Base-by-base conservation (phyloP, 495 filamentous ascomycete genomes). In the Podospora pseudoanserina region DNA sequence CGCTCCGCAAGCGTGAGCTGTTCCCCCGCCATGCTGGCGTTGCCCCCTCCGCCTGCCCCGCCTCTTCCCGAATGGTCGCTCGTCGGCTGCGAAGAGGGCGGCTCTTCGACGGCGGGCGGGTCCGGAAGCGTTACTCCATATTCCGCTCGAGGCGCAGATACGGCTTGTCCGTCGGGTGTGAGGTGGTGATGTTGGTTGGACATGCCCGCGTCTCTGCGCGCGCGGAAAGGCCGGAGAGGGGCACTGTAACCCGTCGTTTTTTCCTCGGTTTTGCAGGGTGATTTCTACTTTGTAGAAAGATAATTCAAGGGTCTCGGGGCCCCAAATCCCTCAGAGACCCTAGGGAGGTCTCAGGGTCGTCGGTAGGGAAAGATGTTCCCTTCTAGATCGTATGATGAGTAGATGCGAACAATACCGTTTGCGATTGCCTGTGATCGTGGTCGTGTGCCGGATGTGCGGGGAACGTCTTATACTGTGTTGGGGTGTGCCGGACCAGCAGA, bases 1-100 rank as follows among this genome's bases (percentile, higher is more conserved):
- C 75, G 80, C 72, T 94, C 86, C 63, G 92, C 75, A 65, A 79
- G 77, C 68, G 84, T 86, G 69, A 87, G 74, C 66, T 82, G 78
- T 56, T 32, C 56, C 7, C 78, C 64, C 60, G 78, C 76, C 64
- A 77, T 74, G 72, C 80, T 78, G 59, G 70, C 23, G 59, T 9
- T 18, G 7, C 26, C 59, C 27, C 26, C 60, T 64, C 56, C 72
- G 61, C 60, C 65, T 30, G 54, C 39, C 66, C 57, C 63, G 26
- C 54, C 44, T 20, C 26, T 54, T 3, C 55, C 55, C 39, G 65
- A 56, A 16, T 28, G 55, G 63, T 63, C 32, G 39, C 44, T 39
- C 61, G 68, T 7, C 28, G 68, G 66, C 28, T 28, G 66, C 44
- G 39, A 49, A 49, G 39, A 49, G 65, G 68, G 70, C 62, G 30